phyloP scores from a whole-genome alignment of 805 yeast species.

The Pichia manshurica region DNA sequence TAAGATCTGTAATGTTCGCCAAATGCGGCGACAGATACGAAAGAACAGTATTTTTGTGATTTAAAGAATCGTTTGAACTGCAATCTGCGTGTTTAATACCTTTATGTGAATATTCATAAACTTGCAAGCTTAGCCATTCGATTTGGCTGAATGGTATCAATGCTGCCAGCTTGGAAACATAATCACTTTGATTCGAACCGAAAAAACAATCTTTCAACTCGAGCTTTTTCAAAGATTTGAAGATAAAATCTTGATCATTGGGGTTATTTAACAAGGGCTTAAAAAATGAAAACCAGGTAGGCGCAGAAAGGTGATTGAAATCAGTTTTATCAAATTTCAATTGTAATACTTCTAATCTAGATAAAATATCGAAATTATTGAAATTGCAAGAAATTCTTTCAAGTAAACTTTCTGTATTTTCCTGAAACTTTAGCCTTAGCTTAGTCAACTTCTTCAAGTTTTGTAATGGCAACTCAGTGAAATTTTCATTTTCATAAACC shows the following conservation, averaged over 20 bases:
- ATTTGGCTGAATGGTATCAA: constrained; percentile 30
- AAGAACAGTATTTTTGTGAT: constrained; percentile 11
- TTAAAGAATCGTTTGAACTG: neutral
- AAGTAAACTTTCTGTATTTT: constrained; percentile 18
- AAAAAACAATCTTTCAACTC: constrained; percentile 23
- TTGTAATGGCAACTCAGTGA: constrained; percentile 2
- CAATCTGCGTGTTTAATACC: constrained; percentile 14
- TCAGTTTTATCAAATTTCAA: constrained; percentile 20
- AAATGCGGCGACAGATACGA: constrained; percentile 18
- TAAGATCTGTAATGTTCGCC: constrained; percentile 15
- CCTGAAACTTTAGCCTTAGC: constrained; percentile 21
- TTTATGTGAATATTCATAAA: constrained; percentile 26
- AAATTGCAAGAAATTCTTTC: constrained; percentile 11
- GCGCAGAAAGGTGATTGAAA: constrained; percentile 21
- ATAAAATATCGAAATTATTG: constrained; percentile 3
- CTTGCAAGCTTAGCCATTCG: constrained; percentile 17
- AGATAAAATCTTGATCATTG: neutral
- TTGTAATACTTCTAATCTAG: constrained; percentile 14
- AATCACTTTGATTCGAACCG: constrained; percentile 16
- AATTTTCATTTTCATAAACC: constrained; percentile 13
- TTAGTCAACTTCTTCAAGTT: constrained; percentile 10
- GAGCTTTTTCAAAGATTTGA: constrained; percentile 16
- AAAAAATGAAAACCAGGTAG: constrained; percentile 28
- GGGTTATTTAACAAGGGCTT: constrained; percentile 1
- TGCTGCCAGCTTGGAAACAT: constrained; percentile 32